Conservation (phyloP, 371 early-diverging fungal species). For the Phascolomyces articulosus region DNA sequence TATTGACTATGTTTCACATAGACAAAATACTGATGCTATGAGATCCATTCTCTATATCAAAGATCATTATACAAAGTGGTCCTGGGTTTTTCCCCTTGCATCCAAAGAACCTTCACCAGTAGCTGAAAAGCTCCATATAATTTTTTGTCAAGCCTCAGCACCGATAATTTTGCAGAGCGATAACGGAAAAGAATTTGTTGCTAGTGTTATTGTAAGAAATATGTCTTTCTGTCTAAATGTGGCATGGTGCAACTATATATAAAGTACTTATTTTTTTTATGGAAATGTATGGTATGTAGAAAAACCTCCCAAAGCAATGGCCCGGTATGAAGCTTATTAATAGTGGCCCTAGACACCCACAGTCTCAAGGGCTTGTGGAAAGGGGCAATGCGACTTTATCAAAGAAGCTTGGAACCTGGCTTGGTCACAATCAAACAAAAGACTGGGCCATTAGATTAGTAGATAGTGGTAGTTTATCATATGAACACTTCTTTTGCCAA, state of each 20-base stretch:
- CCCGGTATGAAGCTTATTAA: background rate
- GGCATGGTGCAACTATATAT: no score
- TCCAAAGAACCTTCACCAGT: background rate
- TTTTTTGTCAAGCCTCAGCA: background rate
- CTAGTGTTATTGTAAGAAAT: background rate
- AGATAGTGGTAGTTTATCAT: background rate
- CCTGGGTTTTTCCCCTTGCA: background rate
- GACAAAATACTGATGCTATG: no score
- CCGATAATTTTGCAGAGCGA: background rate
- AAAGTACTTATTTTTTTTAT: background rate
- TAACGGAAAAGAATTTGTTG: slow-evolving; percentile 1
- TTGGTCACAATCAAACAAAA: background rate
- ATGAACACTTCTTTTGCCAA: background rate
- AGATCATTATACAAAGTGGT: background rate
- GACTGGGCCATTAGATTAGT: background rate
- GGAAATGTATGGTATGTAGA: background rate
- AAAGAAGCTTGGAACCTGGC: background rate
- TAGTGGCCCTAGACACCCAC: background rate
- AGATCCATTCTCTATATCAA: background rate
- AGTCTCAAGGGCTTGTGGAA: background rate
- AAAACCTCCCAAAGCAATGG: background rate
- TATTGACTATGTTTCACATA: no score
- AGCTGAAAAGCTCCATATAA: background rate
- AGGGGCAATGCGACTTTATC: background rate
- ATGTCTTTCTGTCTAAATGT: no score